These are phyloP conservation scores for Aquilaria malaccensis DNA, from an alignment of 345 rosid species.

Conservation along the genomic window DNA sequence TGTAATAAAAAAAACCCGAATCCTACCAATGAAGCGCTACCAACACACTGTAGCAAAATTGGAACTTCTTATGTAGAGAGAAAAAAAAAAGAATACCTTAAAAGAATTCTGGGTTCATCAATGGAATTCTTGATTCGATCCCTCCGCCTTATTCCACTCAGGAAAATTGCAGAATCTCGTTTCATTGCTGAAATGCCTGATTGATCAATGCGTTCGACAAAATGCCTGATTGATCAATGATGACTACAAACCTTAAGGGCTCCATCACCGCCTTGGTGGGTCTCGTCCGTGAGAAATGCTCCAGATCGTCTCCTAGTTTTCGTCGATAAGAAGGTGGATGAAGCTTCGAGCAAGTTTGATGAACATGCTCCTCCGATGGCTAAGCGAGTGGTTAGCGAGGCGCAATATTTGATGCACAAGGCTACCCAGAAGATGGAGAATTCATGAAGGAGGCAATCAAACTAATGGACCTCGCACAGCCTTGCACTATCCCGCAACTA, in stretches of 20 bases:
- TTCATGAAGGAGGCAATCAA: constrained; percentile 42
- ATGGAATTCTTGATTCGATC: too few species aligned
- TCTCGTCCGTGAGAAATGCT: constrained; percentile 54
- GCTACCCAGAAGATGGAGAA: constrained; percentile 40
- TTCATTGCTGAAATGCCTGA: too few species aligned
- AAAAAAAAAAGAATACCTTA: too few species aligned
- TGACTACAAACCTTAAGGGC: constrained; percentile 14
- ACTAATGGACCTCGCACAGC: constrained; percentile 58
- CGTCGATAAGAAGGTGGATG: constrained; percentile 73
- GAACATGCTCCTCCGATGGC: constrained; percentile 68
- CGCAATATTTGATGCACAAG: constrained; percentile 30
- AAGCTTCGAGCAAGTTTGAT: constrained; percentile 47
- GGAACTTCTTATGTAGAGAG: too few species aligned
- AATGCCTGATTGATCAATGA: too few species aligned
- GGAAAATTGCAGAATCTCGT: too few species aligned
- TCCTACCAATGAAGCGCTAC: too few species aligned
- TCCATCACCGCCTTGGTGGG: constrained; percentile 52
- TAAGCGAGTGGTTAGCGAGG: constrained; percentile 40
- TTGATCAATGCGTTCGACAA: too few species aligned
- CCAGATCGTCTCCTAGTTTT: constrained; percentile 64
- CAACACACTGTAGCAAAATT: too few species aligned
- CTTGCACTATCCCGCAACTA: constrained; percentile 31
- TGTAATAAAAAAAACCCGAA: too few species aligned
- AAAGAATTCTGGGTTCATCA: too few species aligned
- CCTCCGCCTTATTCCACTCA: too few species aligned